Evolutionary conservation across 306 rosid species (phyloP).

Genomic region (Pterocarpus santalinus): DNA sequence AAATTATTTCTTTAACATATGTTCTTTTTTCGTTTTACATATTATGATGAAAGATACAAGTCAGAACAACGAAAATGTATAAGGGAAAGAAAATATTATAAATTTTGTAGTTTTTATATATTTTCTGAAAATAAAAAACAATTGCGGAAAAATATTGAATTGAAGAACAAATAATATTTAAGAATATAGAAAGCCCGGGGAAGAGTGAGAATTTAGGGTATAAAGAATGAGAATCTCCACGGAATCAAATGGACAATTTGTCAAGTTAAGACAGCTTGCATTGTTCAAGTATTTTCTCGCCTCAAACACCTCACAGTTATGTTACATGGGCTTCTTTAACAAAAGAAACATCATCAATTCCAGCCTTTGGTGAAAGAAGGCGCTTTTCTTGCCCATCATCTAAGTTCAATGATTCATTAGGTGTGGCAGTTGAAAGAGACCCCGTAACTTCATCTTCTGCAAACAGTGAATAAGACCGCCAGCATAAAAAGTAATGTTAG

Average conservation of each 20-base stretch:
- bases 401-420: constrained; percentile 49
- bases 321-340: constrained; percentile 59
- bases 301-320: neutral
- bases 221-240: neutral
- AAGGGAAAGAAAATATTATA: too few species aligned
- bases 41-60: too few species aligned
- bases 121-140: too few species aligned
- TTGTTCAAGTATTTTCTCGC: constrained; percentile 13
- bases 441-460: constrained; percentile 75
- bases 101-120: too few species aligned
- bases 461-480: constrained; percentile 20
- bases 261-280: neutral
- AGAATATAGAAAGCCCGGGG: neutral
- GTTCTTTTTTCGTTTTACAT: too few species aligned
- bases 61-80: too few species aligned
- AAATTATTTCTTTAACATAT: too few species aligned
- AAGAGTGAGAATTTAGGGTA: neutral
- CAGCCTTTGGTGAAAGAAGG: constrained; percentile 62
- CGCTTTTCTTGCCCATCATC: constrained; percentile 71
- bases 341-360: constrained; percentile 60
- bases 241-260: constrained; percentile 1
- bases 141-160: too few species aligned
- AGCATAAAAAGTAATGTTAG: neutral
- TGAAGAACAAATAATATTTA: constrained; percentile 16
- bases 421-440: constrained; percentile 58